phyloP scores from a whole-genome alignment of 164 flowering plant species.

The grape (Vitis vinifera) region DNA sequence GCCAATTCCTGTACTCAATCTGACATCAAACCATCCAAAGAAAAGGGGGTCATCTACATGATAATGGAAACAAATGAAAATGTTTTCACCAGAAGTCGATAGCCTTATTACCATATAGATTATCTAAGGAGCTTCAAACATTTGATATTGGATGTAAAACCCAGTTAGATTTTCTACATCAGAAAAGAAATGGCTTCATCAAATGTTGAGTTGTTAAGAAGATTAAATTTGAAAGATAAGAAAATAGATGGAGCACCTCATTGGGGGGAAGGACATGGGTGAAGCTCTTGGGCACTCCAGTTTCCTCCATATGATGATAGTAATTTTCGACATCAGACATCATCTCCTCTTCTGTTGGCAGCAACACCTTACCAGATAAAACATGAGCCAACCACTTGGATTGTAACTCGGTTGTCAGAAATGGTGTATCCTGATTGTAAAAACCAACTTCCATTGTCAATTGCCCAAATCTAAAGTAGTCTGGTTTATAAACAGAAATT shows the following conservation, averaged over 20 bases:
- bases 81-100: background rate
- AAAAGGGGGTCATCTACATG: background rate
- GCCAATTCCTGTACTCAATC: conserved; percentile 2
- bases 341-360: conserved; percentile 14
- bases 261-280: conserved; percentile 3
- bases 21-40: background rate
- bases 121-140: too few relatives aligned
- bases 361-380: conserved; percentile 9
- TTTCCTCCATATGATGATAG: conserved; percentile 11
- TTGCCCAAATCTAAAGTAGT: too few relatives aligned
- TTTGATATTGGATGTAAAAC: too few relatives aligned
- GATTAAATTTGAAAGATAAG: background rate
- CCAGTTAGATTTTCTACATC: background rate
- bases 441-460: too few relatives aligned
- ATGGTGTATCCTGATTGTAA: background rate
- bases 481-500: too few relatives aligned
- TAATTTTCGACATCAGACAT: background rate
- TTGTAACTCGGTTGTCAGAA: conserved; percentile 5
- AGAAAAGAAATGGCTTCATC: background rate
- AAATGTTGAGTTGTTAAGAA: background rate
- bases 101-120: background rate
- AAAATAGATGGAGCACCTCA: background rate
- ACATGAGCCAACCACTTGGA: conserved; percentile 19
- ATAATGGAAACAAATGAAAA: background rate
- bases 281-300: conserved; percentile 5